Evolutionary conservation across 2,329 filamentous ascomycete species (phyloP), one percentile per base, ranked within the genome.

Genomic region (Malbranchea cinnamomea): DNA sequence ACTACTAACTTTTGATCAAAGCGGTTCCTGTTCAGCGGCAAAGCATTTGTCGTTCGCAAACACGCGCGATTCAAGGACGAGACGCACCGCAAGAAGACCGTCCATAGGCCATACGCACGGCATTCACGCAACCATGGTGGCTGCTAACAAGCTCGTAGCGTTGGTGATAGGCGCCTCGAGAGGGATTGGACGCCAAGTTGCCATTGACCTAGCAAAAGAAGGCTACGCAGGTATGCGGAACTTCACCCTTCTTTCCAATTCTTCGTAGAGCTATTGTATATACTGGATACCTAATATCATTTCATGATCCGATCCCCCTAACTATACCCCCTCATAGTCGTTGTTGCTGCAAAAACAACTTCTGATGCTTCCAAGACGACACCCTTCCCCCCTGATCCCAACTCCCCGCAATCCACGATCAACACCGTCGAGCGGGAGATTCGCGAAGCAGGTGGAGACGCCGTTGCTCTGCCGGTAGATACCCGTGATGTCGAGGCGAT

Each of bases 371-470:
- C 55, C 21, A 59, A 57, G 30, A 54, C 60, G 11, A 45, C 46
- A 0, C 67, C 75, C 0, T 82, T 81, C 47, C 78, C 79, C 2
- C 80, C 81, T 2, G 65, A 83, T 44, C 79, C 80, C 9, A 85
- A 87, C 54, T 84, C 78, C 2, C 51, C 62, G 1, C 52, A 68
- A 28, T 85, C 78, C 10, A 89, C 81, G 15, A 83, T 89, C 56
- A 80, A 65, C 51, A 89, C 82, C 1, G 82, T 89, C 22, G 71
- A 67, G 36, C 71, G 72, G 24, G 81, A 91, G 49, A 87, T 89
- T 42, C 57, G 48, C 11, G 63, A 72, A 35, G 59, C 68, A 0
- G 75, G 76, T 22, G 74, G 74, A 23, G 59, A 65, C 6, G 77
- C 78, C 0, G 66, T 65, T 1, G 70, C 80, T 4, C 59, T 87